Percentiles rank a stretch among this genome's conserved stretches.
phyloP scores from a whole-genome alignment of 139 green algal genomes.

The Haematococcus lacustris region DNA sequence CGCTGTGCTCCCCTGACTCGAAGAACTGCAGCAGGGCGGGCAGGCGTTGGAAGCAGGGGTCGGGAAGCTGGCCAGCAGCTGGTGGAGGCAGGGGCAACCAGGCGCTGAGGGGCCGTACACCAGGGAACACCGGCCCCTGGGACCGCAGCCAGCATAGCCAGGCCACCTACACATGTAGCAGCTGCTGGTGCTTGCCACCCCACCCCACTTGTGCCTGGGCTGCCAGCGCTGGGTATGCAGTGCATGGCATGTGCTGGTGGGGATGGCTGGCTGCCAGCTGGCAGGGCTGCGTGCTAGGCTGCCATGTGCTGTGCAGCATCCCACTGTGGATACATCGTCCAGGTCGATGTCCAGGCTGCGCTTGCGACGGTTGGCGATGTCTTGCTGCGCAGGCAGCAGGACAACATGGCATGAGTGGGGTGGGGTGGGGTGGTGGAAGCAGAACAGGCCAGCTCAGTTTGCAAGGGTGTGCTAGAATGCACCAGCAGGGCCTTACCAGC shows the following conservation, averaged over 20 bases:
- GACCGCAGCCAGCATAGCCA: no score
- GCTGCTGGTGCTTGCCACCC: not conserved
- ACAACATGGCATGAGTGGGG: not conserved
- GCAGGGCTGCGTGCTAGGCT: no score
- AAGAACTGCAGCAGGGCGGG: not conserved
- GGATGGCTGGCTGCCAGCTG: no score
- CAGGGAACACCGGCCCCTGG: no score
- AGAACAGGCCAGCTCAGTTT: not conserved
- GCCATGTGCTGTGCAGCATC: slow-evolving; percentile 6
- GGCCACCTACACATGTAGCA: not conserved
- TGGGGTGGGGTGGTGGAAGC: not conserved
- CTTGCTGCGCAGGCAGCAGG: slow-evolving; percentile 63
- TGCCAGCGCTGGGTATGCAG: not conserved
- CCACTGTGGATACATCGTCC: slow-evolving; percentile 71
- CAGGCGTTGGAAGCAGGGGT: no score
- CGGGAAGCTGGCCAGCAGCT: no score
- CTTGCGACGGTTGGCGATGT: slow-evolving; percentile 76
- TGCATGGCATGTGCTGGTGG: no score
- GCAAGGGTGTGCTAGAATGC: not conserved
- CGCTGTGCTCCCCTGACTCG: not conserved
- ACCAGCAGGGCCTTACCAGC: slow-evolving; percentile 32
- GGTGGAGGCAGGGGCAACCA: no score
- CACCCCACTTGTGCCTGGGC: slow-evolving; percentile 1
- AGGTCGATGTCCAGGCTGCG: slow-evolving; percentile 63
- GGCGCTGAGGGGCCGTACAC: no score